These are phyloP conservation scores for Phaseolus coccineus DNA, from an alignment of 331 rosid genomes.

Conservation along the genomic window DNA sequence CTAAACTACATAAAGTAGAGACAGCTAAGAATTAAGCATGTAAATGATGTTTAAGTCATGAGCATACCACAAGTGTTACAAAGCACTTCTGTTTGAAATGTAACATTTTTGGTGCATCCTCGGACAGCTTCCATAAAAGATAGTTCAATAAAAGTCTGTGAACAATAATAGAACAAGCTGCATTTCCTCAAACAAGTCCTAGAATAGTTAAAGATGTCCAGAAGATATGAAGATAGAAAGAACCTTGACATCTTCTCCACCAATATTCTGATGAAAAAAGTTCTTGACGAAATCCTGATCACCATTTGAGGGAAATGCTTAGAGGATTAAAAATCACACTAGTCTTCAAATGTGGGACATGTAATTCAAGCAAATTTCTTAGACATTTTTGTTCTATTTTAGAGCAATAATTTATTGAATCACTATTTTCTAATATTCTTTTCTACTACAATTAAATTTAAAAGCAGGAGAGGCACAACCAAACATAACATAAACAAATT, in stretches of 20 bases:
- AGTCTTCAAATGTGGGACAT: constrained; percentile 38
- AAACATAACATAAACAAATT: constrained; percentile 3
- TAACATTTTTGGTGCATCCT: constrained; percentile 74
- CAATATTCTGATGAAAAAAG: constrained; percentile 75
- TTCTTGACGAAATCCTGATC: constrained; percentile 69
- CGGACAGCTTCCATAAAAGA: constrained; percentile 94
- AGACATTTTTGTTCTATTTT: constrained; percentile 42
- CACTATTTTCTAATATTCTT: background rate
- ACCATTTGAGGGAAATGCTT: constrained; percentile 36
- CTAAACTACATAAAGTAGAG: constrained; percentile 22
- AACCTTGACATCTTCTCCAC: constrained; percentile 97
- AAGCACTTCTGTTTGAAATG: constrained; percentile 70
- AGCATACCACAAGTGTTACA: constrained; percentile 86
- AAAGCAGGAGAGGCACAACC: constrained; percentile 12
- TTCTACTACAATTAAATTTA: constrained; percentile 22
- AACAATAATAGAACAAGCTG: constrained; percentile 41
- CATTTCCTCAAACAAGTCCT: constrained; percentile 26
- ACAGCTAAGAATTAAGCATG: constrained; percentile 24
- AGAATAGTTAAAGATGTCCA: background rate
- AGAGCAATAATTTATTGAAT: background rate
- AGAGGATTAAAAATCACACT: constrained; percentile 27
- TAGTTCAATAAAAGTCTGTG: constrained; percentile 71
- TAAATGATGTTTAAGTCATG: background rate
- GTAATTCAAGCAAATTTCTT: background rate
- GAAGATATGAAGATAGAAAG: constrained; percentile 34